Percentiles rank a stretch among this genome's conserved stretches.
These are phyloP conservation scores for Camellia japonica DNA, from an alignment of 148 eudicot genomes.

Conservation along the genomic window DNA sequence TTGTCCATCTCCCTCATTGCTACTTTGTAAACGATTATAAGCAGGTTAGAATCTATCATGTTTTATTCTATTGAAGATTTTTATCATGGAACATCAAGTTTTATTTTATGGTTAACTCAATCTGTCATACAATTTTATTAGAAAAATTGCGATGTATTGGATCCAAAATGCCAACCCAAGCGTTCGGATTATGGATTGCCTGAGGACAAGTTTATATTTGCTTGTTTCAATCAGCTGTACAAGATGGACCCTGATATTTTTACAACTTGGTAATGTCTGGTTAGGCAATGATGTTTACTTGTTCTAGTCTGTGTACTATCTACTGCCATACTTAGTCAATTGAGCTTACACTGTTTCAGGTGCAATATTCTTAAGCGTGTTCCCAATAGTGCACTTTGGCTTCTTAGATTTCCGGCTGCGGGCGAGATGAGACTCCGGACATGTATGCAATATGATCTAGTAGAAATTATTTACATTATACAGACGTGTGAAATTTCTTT, in stretches of 20 bases:
- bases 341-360: conserved; percentile 37
- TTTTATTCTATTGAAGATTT: neutral
- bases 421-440: conserved; percentile 89
- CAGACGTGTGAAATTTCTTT: neutral
- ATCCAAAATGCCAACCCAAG: conserved; percentile 56
- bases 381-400: conserved; percentile 90
- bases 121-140: conserved; percentile 18
- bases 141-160: conserved; percentile 91
- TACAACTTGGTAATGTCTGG: conserved; percentile 60
- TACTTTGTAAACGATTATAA: conserved; percentile 95
- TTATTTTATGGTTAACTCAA: neutral
- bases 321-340: neutral
- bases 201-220: conserved; percentile 87
- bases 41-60: conserved; percentile 47
- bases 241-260: conserved; percentile 93
- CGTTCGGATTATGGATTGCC: conserved; percentile 92
- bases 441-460: conserved; percentile 40
- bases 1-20: conserved; percentile 90
- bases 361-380: conserved; percentile 93
- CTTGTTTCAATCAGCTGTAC: conserved; percentile 90
- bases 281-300: neutral
- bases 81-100: neutral
- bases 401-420: conserved; percentile 91
- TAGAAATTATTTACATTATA: neutral
- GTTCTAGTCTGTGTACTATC: neutral